A percentile compares a stretch with the other conserved stretches of the same genome.
Evolutionary conservation across 2,329 filamentous ascomycete genomes (phyloP).

Genomic region (Alternaria viburni): DNA sequence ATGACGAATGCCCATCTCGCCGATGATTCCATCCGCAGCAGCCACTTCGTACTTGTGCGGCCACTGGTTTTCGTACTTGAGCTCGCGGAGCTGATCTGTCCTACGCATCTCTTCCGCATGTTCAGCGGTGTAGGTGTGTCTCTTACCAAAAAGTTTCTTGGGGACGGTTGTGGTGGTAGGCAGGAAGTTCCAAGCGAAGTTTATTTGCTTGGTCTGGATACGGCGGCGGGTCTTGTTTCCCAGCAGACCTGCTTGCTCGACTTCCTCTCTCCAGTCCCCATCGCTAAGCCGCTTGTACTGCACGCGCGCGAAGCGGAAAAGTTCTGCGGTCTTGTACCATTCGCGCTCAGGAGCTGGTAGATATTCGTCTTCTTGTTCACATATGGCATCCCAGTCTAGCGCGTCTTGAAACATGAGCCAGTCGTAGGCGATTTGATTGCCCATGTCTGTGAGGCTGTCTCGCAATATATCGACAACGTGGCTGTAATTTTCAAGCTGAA

Average conservation of each 20-base stretch:
- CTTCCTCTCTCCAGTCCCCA: not conserved
- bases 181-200: not conserved
- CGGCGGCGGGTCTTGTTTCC: not conserved
- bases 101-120: not conserved
- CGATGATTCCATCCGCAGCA: not conserved
- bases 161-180: rapidly evolving
- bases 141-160: not conserved
- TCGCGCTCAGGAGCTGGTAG: too few species aligned
- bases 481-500: not conserved
- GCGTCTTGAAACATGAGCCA: not conserved
- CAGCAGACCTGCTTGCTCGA: too few species aligned
- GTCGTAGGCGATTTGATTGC: not conserved
- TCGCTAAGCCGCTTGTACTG: not conserved
- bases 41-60: not conserved
- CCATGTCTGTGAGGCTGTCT: not conserved
- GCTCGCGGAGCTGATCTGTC: not conserved
- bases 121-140: not conserved
- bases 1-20: not conserved
- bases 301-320: not conserved
- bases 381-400: not conserved
- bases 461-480: not conserved
- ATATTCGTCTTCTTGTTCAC: not conserved
- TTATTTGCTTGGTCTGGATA: not conserved
- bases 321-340: not conserved
- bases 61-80: not conserved